Conservation (phyloP, 805 yeast species). For the Zygoascus flipseniorum region DNA sequence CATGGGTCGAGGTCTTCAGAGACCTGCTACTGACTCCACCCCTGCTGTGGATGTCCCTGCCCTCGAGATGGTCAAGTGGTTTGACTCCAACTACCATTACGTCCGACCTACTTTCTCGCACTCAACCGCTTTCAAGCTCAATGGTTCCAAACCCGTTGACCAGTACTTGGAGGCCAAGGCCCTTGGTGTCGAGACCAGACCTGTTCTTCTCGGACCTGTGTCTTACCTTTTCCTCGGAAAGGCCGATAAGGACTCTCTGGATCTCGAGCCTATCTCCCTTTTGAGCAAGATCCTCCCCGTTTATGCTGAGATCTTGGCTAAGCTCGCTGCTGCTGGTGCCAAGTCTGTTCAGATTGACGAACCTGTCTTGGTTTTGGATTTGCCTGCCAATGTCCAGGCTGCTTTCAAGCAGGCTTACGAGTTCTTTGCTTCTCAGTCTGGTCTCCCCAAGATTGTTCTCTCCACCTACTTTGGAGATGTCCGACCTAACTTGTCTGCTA, state of each 20-base stretch:
- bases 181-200: constrained; percentile 94
- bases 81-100: constrained; percentile 98
- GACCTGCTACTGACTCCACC: constrained; percentile 79
- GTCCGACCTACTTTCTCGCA: constrained; percentile 98
- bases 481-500: constrained; percentile 87
- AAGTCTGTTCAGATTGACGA: constrained; percentile 92
- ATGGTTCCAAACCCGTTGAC: constrained; percentile 92
- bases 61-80: constrained; percentile 98
- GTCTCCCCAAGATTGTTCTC: constrained; percentile 70
- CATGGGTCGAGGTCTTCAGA: constrained; percentile 99
- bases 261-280: constrained; percentile 85
- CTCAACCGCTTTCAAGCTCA: constrained; percentile 91
- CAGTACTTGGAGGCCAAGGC: constrained; percentile 97
- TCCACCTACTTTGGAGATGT: constrained; percentile 98
- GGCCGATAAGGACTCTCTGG: constrained; percentile 96
- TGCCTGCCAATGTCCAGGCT: constrained; percentile 72
- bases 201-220: constrained; percentile 93
- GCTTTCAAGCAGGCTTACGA: constrained; percentile 85
- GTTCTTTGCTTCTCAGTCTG: constrained; percentile 50
- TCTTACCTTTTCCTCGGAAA: constrained; percentile 93
- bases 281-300: constrained; percentile 88
- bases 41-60: constrained; percentile 98
- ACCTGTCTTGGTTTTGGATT: constrained; percentile 91
- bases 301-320: constrained; percentile 78
- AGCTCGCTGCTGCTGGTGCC: constrained; percentile 93